Evolutionary conservation across 148 eudicot species (phyloP).

Genomic region (Rhododendron henanense): DNA sequence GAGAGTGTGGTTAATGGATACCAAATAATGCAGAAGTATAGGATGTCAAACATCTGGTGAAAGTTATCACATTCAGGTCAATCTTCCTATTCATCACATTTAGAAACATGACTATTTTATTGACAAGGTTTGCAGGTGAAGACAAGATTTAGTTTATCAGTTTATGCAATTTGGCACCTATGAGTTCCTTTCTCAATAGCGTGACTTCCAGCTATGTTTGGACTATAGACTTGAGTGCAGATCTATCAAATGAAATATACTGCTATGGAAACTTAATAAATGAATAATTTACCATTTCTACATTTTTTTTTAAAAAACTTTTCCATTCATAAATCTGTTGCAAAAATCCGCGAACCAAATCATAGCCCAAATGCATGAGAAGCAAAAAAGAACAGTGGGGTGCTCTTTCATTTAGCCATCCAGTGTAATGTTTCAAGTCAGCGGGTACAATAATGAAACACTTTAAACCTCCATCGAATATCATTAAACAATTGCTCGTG

Average conservation of each 20-base stretch:
- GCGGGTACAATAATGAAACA: not conserved
- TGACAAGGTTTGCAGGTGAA: not conserved
- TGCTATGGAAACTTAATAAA: not conserved
- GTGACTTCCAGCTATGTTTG: not conserved
- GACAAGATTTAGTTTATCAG: not conserved
- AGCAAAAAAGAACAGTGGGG: not conserved
- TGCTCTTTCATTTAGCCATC: not conserved
- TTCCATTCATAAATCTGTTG: not conserved
- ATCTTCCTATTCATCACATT: not conserved
- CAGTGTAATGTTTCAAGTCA: not conserved
- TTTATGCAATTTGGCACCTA: not conserved
- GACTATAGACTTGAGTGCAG: not conserved
- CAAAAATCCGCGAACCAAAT: not conserved
- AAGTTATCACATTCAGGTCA: not conserved
- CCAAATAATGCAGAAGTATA: not conserved
- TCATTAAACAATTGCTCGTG: not conserved
- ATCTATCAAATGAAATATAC: not conserved
- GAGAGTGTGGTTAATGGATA: too few relatives aligned
- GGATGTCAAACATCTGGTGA: not conserved
- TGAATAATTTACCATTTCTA: not conserved
- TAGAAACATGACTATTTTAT: not conserved
- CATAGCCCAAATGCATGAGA: constrained; percentile 7
- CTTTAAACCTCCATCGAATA: not conserved
- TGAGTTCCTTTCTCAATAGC: not conserved
- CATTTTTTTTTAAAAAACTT: not conserved